Percentiles rank a stretch among this genome's conserved stretches.
These are phyloP conservation scores for Camillea tinctor DNA, from an alignment of 2,329 filamentous ascomycete species.

Conservation along the genomic window DNA sequence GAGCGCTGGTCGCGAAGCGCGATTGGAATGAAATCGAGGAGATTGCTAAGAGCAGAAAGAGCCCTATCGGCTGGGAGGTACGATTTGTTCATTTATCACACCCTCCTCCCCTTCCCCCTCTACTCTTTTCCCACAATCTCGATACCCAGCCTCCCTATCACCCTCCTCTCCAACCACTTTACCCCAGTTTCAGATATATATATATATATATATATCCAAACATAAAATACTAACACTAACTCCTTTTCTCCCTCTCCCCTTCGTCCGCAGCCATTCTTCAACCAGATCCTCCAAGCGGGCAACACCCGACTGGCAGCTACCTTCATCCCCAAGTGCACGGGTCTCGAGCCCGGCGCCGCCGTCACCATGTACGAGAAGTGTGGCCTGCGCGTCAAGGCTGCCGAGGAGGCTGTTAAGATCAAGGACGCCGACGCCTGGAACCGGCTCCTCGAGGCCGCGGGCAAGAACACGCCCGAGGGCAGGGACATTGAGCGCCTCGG, in stretches of 20 bases:
- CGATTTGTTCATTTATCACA: slow-evolving; percentile 33
- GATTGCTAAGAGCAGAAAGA: slow-evolving; percentile 73
- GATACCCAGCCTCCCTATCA: neutral
- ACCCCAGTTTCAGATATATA: too few relatives aligned
- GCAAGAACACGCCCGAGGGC: slow-evolving; percentile 62
- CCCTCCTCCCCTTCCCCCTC: too few relatives aligned
- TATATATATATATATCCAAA: neutral
- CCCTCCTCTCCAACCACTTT: neutral
- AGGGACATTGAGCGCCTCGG: slow-evolving; percentile 80
- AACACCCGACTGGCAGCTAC: slow-evolving; percentile 81
- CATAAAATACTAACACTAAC: neutral
- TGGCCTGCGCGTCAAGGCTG: slow-evolving; percentile 82
- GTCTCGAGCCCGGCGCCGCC: slow-evolving; percentile 64
- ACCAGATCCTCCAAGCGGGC: slow-evolving; percentile 81
- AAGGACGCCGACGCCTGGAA: slow-evolving; percentile 78
- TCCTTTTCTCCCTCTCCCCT: too few relatives aligned
- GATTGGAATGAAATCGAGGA: slow-evolving; percentile 95
- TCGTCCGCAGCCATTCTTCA: slow-evolving; percentile 74
- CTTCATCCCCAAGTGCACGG: slow-evolving; percentile 86
- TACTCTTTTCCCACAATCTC: neutral
- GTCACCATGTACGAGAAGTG: slow-evolving; percentile 97
- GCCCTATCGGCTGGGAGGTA: slow-evolving; percentile 95
- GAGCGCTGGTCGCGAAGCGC: slow-evolving; percentile 83
- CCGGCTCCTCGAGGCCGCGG: slow-evolving; percentile 71
- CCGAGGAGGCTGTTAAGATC: slow-evolving; percentile 82